These are phyloP conservation scores for Hymenoscyphus scutula DNA, from an alignment of 2,329 filamentous ascomycete genomes.

Conservation along the genomic window DNA sequence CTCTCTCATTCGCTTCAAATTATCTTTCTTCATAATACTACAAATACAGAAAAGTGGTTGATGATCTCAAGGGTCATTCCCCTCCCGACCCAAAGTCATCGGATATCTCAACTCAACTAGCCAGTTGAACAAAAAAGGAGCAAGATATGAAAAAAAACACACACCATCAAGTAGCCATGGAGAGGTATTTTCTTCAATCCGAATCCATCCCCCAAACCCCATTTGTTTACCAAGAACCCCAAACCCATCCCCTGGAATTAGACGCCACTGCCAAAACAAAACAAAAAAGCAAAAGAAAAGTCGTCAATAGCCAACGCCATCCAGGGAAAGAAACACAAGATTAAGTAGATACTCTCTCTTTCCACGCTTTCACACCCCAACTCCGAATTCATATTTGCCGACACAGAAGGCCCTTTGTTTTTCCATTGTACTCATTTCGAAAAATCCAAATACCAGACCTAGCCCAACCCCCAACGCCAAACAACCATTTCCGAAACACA, in stretches of 20 bases:
- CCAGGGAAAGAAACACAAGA: not conserved
- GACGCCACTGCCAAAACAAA: not conserved
- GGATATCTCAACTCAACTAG: conserved; percentile 21
- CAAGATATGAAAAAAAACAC: conserved; percentile 3
- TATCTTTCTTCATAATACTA: conserved; percentile 15
- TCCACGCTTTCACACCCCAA: conserved; percentile 3
- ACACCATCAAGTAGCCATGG: conserved; percentile 11
- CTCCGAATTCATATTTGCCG: conserved; percentile 1
- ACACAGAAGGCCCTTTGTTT: not conserved
- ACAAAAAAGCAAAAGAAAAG: too few species aligned
- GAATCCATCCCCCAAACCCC: not conserved
- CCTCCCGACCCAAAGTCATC: conserved; percentile 16
- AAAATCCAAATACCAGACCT: too few species aligned
- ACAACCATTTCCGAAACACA: not conserved
- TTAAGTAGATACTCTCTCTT: not conserved
- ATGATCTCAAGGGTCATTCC: conserved; percentile 10
- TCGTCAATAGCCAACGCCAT: too few species aligned
- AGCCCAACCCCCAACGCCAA: not conserved
- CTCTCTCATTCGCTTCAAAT: not conserved
- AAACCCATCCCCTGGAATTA: not conserved
- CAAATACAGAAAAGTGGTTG: conserved; percentile 24
- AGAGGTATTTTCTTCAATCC: conserved; percentile 22
- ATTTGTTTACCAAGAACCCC: not conserved
- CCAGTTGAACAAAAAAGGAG: conserved; percentile 3
- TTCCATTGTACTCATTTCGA: not conserved